A percentile compares a stretch with the other conserved stretches of the same genome.
These are phyloP conservation scores for cucumber (Cucumis sativus) DNA, from an alignment of 306 rosid species.

Conservation along the genomic window DNA sequence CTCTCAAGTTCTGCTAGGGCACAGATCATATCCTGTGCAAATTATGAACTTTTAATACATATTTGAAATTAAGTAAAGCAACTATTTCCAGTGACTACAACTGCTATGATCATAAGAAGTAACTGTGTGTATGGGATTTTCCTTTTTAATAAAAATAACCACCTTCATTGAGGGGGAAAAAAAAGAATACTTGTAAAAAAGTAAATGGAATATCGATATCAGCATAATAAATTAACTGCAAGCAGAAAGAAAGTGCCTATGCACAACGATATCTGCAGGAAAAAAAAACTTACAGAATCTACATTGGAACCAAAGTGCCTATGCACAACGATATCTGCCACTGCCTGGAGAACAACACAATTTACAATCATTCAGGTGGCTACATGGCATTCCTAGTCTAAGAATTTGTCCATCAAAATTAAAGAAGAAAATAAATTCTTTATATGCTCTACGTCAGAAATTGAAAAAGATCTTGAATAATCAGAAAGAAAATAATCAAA, in stretches of 20 bases:
- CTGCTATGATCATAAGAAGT: background rate
- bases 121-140: background rate
- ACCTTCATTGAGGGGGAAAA: no score
- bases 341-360: constrained; percentile 56
- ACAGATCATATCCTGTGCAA: constrained; percentile 56
- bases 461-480: background rate
- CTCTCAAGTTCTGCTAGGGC: constrained; percentile 82
- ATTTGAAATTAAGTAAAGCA: background rate
- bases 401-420: background rate
- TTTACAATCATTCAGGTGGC: background rate
- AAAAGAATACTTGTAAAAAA: no score
- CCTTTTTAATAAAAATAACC: no score
- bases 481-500: background rate
- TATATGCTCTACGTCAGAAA: background rate
- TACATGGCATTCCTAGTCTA: background rate
- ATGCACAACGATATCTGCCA: constrained; percentile 40
- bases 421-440: background rate
- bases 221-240: background rate
- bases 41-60: background rate
- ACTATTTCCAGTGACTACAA: background rate
- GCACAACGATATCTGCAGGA: constrained; percentile 26
- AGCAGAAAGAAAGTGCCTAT: constrained; percentile 30
- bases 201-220: background rate
- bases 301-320: constrained; percentile 43
- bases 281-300: constrained; percentile 45